A percentile compares a stretch with the other conserved stretches of the same genome.
Evolutionary conservation across 2,329 filamentous ascomycete genomes (phyloP).

Genomic region (Alternaria ventricosa): DNA sequence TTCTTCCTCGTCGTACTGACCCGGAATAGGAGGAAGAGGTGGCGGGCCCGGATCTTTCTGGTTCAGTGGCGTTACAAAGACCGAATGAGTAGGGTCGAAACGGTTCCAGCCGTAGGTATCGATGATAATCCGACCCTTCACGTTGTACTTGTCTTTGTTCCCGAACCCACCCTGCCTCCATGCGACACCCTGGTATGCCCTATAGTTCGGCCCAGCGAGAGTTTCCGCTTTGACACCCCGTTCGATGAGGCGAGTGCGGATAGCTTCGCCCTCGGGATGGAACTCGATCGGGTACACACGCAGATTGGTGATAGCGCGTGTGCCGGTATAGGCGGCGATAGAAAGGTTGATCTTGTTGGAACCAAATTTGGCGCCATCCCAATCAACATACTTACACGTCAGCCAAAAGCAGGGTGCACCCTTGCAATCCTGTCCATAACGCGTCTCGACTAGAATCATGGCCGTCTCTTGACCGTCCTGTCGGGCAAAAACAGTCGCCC

Average conservation of each 20-base stretch:
- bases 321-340: slow-evolving; percentile 48
- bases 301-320: slow-evolving; percentile 51
- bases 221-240: slow-evolving; percentile 57
- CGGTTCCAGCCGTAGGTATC: slow-evolving; percentile 60
- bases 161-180: slow-evolving; percentile 47
- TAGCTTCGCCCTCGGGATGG: slow-evolving; percentile 49
- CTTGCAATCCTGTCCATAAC: slow-evolving; percentile 43
- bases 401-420: slow-evolving; percentile 48
- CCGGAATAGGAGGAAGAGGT: not conserved
- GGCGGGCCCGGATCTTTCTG: slow-evolving; percentile 31
- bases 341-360: slow-evolving; percentile 36
- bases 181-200: slow-evolving; percentile 56
- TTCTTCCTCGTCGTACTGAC: slow-evolving; percentile 15
- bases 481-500: slow-evolving; percentile 35
- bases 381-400: slow-evolving; percentile 47
- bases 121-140: slow-evolving; percentile 60
- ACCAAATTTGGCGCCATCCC: slow-evolving; percentile 48
- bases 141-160: slow-evolving; percentile 50
- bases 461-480: slow-evolving; percentile 49
- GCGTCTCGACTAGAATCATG: slow-evolving; percentile 36
- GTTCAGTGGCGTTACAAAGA: slow-evolving; percentile 48
- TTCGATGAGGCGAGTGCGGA: slow-evolving; percentile 51
- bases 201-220: slow-evolving; percentile 58
- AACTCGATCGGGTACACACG: slow-evolving; percentile 54
- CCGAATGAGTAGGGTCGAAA: slow-evolving; percentile 53